phyloP scores from a whole-genome alignment of 2,329 filamentous ascomycete genomes.

The Xylaria sp. region DNA sequence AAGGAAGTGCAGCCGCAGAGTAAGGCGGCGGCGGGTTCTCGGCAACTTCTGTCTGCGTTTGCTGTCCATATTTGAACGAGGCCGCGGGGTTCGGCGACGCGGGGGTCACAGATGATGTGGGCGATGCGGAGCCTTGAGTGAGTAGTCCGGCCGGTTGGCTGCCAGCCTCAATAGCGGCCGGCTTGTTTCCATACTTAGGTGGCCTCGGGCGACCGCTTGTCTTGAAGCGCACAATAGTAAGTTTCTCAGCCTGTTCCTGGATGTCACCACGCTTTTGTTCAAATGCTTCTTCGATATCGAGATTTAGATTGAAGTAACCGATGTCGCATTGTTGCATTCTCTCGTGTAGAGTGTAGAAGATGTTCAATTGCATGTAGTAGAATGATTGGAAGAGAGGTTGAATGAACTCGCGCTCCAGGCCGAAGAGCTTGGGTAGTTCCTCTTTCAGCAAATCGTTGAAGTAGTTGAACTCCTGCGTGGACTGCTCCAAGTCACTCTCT shows the following conservation, averaged over 20 bases:
- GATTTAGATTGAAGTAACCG: slow-evolving; percentile 93
- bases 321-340: slow-evolving; percentile 98
- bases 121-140: slow-evolving; percentile 56
- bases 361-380: slow-evolving; percentile 99
- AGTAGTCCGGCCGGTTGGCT: slow-evolving; percentile 56
- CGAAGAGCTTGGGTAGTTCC: slow-evolving; percentile 91
- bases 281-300: slow-evolving; percentile 93
- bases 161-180: slow-evolving; percentile 51
- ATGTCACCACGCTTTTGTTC: slow-evolving; percentile 88
- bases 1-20: slow-evolving; percentile 58
- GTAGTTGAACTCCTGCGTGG: slow-evolving; percentile 96
- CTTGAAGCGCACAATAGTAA: slow-evolving; percentile 92
- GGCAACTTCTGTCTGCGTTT: slow-evolving; percentile 55
- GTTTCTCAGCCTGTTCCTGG: slow-evolving; percentile 82
- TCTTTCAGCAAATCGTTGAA: slow-evolving; percentile 98
- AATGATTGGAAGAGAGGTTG: slow-evolving; percentile 97
- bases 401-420: slow-evolving; percentile 92
- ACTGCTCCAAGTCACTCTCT: slow-evolving; percentile 88
- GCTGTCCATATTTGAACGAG: slow-evolving; percentile 51
- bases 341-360: slow-evolving; percentile 98
- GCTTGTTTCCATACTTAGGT: slow-evolving; percentile 68
- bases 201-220: slow-evolving; percentile 77
- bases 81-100: slow-evolving; percentile 45
- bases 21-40: slow-evolving; percentile 79
- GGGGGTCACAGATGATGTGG: not conserved